Conservation (phyloP, 257 asterid genomes). For the Jacaranda copaia region DNA sequence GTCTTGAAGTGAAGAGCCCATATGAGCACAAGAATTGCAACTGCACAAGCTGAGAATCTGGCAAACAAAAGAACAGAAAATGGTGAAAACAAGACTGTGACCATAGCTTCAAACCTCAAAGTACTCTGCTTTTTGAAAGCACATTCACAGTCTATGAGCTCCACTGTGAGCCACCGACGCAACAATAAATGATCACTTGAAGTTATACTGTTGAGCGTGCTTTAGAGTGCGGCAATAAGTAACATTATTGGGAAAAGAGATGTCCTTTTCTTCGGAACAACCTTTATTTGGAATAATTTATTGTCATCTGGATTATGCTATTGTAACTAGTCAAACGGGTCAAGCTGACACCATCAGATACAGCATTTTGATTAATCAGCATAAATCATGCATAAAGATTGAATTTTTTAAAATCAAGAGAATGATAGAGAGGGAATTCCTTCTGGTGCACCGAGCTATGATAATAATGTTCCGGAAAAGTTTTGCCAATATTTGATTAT, state of each 20-base stretch:
- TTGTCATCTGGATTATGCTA: slow-evolving; percentile 11
- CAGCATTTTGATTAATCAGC: neutral
- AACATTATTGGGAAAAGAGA: slow-evolving; percentile 25
- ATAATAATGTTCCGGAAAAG: neutral
- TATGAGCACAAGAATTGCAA: slow-evolving; percentile 70
- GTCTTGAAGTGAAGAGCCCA: slow-evolving; percentile 78
- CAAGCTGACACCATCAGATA: neutral
- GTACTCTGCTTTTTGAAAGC: slow-evolving; percentile 11
- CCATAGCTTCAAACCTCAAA: slow-evolving; percentile 45
- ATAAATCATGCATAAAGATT: neutral
- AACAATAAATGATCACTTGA: slow-evolving; percentile 5
- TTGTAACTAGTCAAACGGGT: slow-evolving; percentile 4
- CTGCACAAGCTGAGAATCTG: slow-evolving; percentile 67
- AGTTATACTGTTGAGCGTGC: neutral
- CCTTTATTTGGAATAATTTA: slow-evolving; percentile 30
- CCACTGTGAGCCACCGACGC: slow-evolving; percentile 48
- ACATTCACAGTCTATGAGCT: slow-evolving; percentile 8
- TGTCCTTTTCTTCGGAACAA: slow-evolving; percentile 23
- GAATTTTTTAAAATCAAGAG: neutral
- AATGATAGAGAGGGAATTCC: neutral
- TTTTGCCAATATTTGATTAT: too few species aligned
- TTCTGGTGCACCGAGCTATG: neutral
- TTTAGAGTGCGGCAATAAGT: neutral
- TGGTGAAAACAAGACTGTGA: slow-evolving; percentile 44
- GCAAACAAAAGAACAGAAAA: slow-evolving; percentile 55